Evolutionary conservation across 306 rosid genomes (phyloP), one percentile per base, ranked within the genome.

Genomic region (Pueraria montana): DNA sequence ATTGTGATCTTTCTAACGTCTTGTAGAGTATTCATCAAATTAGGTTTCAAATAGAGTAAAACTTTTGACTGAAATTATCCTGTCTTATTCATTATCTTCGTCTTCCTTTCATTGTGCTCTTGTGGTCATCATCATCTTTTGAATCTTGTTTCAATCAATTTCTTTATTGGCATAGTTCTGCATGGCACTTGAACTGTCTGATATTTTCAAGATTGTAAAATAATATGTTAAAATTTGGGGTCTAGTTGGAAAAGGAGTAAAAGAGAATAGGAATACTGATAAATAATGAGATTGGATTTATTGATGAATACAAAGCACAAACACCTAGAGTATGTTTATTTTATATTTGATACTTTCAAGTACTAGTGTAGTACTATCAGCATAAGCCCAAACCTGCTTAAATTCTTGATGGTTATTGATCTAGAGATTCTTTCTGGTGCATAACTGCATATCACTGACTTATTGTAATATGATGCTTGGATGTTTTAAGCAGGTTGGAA

Each of bases 401-500:
- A 34, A 68, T 69, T 69, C 74, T 74, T 58, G 38, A 55, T 72
- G 56, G 53, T 38, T 34, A 34, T 34, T 56, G 18, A 36, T 46
- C 20, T 32, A 21, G 30, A 66, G 26, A 14, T 77, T 77, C 61
- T 77, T 50, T 49, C 17, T n/a, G 74, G 40, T 59, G 82, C 77
- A 50, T 81, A 9, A 63, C 16, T 59, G 82, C 77, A 50, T 81
- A 9, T 70, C 16, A 53, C 56, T 76, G 53, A 80, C 83, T 46
- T 26, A 75, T 52, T 78, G 40, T 53, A 42, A 11, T 61, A 56
- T 30, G 23, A 38, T 75, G 43, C 70, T 79, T 38, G 68, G 18
- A 52, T 79, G 85, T 74, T 79, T 80, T 61, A 85, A 50, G 90
- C 92, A 96, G 99, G 95, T 96, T 79, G 98, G 99, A 78, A 96